phyloP scores from a whole-genome alignment of 1,284 basidiomycete species.

The Ceratobasidium papillatum region DNA sequence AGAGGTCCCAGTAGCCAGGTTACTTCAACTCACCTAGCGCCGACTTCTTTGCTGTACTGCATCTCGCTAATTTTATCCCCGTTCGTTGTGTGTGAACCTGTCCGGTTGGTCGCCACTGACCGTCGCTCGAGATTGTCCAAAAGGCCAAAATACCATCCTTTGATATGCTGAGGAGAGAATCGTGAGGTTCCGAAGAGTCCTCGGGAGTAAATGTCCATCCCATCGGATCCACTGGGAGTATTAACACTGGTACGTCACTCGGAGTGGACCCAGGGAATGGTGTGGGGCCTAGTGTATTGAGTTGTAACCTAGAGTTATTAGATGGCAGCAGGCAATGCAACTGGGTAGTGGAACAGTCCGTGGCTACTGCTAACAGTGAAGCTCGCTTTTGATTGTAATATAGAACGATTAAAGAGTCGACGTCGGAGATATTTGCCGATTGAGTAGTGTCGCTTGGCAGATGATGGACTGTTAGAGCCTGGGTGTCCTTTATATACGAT shows the following conservation, averaged over 20 bases:
- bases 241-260: slow-evolving; percentile 56
- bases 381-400: neutral
- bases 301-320: slow-evolving; percentile 11
- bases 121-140: slow-evolving; percentile 72
- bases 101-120: slow-evolving; percentile 74
- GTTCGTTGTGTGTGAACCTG: slow-evolving; percentile 74
- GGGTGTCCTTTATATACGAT: neutral
- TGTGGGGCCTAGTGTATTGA: slow-evolving; percentile 23
- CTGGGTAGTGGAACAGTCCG: slow-evolving; percentile 57
- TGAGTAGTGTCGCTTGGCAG: slow-evolving; percentile 21
- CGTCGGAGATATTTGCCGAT: neutral
- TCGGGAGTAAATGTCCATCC: slow-evolving; percentile 63
- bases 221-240: slow-evolving; percentile 90
- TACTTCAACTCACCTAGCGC: slow-evolving; percentile 67
- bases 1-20: slow-evolving; percentile 15
- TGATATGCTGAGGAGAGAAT: slow-evolving; percentile 80
- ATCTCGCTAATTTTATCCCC: slow-evolving; percentile 72
- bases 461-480: slow-evolving; percentile 4
- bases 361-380: slow-evolving; percentile 12
- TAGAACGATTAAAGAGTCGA: slow-evolving; percentile 32
- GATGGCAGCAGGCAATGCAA: slow-evolving; percentile 55
- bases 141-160: slow-evolving; percentile 78
- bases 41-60: slow-evolving; percentile 90
- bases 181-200: slow-evolving; percentile 57
- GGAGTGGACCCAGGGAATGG: slow-evolving; percentile 57